A percentile compares a stretch with the other conserved stretches of the same genome.
phyloP scores from a whole-genome alignment of 495 filamentous ascomycete genomes.

The Xylaria nigripes region DNA sequence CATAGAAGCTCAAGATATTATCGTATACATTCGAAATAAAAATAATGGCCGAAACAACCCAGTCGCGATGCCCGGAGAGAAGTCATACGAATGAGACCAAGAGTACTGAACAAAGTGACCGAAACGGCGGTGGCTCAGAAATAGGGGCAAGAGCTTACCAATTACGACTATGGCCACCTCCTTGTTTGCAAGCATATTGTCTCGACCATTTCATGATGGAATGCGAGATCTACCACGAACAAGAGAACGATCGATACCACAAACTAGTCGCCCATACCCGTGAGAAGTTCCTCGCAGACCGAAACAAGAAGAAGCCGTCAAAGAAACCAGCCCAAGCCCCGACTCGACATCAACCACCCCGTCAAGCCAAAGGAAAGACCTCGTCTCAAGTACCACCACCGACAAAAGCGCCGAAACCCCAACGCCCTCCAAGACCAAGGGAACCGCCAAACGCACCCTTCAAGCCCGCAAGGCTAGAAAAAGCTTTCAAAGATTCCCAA shows the following conservation, averaged over 20 bases:
- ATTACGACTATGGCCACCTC: slow-evolving; percentile 6
- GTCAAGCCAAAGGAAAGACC: slow-evolving; percentile 3
- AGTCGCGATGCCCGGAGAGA: neutral
- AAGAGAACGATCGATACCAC: slow-evolving; percentile 2
- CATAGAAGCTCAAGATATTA: neutral
- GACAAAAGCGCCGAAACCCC: neutral
- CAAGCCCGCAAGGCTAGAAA: slow-evolving; percentile 4
- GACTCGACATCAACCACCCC: slow-evolving; percentile 3
- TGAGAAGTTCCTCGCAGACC: neutral
- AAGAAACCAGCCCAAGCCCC: neutral
- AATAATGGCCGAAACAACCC: neutral
- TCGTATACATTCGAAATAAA: too few species aligned
- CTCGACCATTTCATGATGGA: slow-evolving; percentile 8
- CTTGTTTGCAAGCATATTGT: slow-evolving; percentile 3
- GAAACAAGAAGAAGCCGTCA: neutral
- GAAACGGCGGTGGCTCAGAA: neutral
- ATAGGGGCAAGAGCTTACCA: neutral
- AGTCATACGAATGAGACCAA: neutral
- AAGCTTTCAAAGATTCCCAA: neutral
- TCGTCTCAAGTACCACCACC: neutral
- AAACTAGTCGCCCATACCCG: neutral
- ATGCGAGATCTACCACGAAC: slow-evolving; percentile 7
- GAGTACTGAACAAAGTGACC: neutral
- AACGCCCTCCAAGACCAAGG: neutral
- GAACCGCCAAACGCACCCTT: neutral